Conservation (phyloP, 2,329 filamentous ascomycete genomes). For the Talaromyces sp. region DNA sequence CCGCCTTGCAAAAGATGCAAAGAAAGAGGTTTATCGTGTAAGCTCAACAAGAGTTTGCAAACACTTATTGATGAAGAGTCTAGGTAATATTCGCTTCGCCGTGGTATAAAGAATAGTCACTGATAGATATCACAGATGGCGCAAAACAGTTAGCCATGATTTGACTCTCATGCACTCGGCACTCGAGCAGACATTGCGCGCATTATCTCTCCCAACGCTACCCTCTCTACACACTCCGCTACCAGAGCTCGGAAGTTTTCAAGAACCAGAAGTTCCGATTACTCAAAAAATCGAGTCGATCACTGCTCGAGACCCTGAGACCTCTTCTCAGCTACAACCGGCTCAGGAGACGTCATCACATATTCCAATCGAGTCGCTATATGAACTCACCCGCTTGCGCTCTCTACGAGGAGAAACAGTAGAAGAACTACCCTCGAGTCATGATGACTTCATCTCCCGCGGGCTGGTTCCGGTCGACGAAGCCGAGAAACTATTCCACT, state of each 20-base stretch:
- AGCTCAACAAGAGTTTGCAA: slow-evolving; percentile 47
- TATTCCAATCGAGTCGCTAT: slow-evolving; percentile 30
- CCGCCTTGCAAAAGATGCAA: slow-evolving; percentile 49
- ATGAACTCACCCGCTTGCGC: slow-evolving; percentile 28
- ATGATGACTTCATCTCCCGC: slow-evolving; percentile 45
- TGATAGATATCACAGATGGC: slow-evolving; percentile 7
- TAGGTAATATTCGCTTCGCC: slow-evolving; percentile 3
- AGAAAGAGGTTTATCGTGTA: slow-evolving; percentile 45
- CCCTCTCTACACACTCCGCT: slow-evolving; percentile 36
- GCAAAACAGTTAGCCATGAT: slow-evolving; percentile 28
- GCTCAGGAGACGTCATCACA: slow-evolving; percentile 22
- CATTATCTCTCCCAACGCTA: slow-evolving; percentile 37
- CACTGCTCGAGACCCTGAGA: background rate
- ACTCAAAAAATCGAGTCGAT: background rate
- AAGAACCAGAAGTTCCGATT: background rate
- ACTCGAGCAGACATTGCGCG: slow-evolving; percentile 33
- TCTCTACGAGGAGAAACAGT: slow-evolving; percentile 26
- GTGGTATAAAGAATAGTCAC: background rate
- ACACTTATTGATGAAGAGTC: slow-evolving; percentile 46
- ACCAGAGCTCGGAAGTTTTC: slow-evolving; percentile 18
- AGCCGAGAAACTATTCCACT: slow-evolving; percentile 42
- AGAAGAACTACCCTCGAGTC: slow-evolving; percentile 23
- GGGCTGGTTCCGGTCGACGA: slow-evolving; percentile 42
- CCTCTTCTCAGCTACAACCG: slow-evolving; percentile 2
- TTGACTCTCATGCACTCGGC: slow-evolving; percentile 17